A percentile compares a stretch with the other conserved stretches of the same genome.
phyloP scores from a whole-genome alignment of 2,329 filamentous ascomycete species.

The Xylariaceae sp. region DNA sequence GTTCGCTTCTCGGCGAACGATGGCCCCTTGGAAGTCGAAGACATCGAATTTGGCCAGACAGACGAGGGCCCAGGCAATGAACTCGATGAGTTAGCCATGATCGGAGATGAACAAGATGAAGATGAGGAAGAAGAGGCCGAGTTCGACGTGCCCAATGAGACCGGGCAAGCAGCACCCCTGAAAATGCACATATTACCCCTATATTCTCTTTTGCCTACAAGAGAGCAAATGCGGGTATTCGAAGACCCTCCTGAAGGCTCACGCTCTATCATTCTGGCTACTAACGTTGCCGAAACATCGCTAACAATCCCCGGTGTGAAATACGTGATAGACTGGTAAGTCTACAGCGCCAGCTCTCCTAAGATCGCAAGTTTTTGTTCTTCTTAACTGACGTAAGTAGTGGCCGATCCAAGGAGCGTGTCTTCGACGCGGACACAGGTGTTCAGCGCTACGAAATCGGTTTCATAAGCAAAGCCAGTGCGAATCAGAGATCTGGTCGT shows the following conservation, averaged over 20 bases:
- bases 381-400: conserved; percentile 31
- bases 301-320: conserved; percentile 87
- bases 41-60: conserved; percentile 72
- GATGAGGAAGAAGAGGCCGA: conserved; percentile 61
- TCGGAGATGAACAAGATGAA: conserved; percentile 49
- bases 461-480: conserved; percentile 97
- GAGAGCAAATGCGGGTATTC: conserved; percentile 87
- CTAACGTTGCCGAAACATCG: conserved; percentile 95
- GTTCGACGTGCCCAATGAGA: conserved; percentile 62
- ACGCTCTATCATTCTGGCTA: conserved; percentile 82
- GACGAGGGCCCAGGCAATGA: conserved; percentile 66
- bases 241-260: conserved; percentile 76
- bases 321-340: conserved; percentile 65
- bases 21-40: conserved; percentile 75
- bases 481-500: conserved; percentile 84
- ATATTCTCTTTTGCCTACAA: conserved; percentile 86
- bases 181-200: conserved; percentile 87
- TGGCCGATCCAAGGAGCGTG: conserved; percentile 85
- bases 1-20: conserved; percentile 73
- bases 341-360: background rate
- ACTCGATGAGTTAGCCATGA: conserved; percentile 42
- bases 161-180: conserved; percentile 52
- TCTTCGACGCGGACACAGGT: conserved; percentile 79
- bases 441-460: conserved; percentile 93
- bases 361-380: background rate